Evolutionary conservation across 208 protist genomes (phyloP).

Genomic region (Wallacemonas collosoma): DNA sequence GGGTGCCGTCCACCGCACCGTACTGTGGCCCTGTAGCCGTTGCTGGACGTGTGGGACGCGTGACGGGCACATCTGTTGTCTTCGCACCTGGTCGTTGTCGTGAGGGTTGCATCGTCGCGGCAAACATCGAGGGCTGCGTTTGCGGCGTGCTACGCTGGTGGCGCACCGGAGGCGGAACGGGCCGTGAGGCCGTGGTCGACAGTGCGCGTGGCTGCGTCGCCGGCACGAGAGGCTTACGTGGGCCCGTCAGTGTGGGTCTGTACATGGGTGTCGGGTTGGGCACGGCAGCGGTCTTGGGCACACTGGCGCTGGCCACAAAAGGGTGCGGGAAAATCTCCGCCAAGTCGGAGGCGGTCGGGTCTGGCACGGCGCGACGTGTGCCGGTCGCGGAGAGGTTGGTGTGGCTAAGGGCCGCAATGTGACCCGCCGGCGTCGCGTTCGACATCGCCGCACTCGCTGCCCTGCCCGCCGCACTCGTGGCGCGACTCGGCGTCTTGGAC

Average conservation of each 20-base stretch:
- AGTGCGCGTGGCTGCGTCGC: constrained; percentile 12
- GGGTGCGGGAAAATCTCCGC: constrained; percentile 79
- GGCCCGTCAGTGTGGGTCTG: constrained; percentile 8
- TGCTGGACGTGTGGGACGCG: neutral
- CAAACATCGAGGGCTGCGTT: neutral
- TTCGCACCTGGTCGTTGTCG: neutral
- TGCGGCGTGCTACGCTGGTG: neutral
- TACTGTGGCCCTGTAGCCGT: neutral
- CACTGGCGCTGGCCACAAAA: constrained; percentile 39
- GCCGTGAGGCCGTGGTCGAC: neutral
- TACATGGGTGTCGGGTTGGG: constrained; percentile 10
- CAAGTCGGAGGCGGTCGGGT: constrained; percentile 17
- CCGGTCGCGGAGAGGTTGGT: constrained; percentile 8
- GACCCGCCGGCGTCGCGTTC: neutral
- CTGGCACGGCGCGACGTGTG: constrained; percentile 1
- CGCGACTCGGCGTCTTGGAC: neutral
- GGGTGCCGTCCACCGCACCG: neutral
- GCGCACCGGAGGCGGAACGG: constrained; percentile 16
- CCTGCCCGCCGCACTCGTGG: neutral
- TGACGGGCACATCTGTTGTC: neutral
- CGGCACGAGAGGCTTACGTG: constrained; percentile 16
- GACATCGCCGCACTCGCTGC: neutral
- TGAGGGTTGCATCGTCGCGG: constrained; percentile 9
- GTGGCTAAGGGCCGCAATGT: neutral
- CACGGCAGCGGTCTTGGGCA: constrained; percentile 4